These are phyloP conservation scores for Gossypium davidsonii DNA, from an alignment of 441 rosid species.

Conservation along the genomic window DNA sequence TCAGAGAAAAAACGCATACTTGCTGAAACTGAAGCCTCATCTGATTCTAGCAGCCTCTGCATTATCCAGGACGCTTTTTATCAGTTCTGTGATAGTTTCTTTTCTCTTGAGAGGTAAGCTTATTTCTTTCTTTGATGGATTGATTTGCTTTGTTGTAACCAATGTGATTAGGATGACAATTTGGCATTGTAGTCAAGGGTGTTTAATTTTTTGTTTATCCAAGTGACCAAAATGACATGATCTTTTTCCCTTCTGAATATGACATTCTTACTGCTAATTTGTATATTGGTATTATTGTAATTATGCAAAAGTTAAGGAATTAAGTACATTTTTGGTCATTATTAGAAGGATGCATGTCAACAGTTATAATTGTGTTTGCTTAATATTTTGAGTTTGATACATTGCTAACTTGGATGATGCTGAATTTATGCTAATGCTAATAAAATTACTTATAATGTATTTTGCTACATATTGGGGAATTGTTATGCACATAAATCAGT, in stretches of 20 bases:
- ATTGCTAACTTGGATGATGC: constrained; percentile 7
- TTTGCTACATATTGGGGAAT: not conserved
- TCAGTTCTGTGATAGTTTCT: constrained; percentile 47
- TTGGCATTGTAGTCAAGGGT: not conserved
- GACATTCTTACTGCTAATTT: not conserved
- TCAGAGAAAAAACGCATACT: constrained; percentile 49
- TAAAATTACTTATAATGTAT: not conserved
- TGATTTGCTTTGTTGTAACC: constrained; percentile 14
- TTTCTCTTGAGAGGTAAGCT: constrained; percentile 42
- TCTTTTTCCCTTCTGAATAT: constrained; percentile 1
- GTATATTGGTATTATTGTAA: not conserved
- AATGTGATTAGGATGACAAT: constrained; percentile 1
- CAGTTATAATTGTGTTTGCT: not conserved
- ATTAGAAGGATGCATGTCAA: not conserved
- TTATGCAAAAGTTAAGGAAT: not conserved
- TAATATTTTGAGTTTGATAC: constrained; percentile 6
- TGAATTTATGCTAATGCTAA: not conserved
- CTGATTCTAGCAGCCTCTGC: constrained; percentile 34
- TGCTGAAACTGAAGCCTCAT: constrained; percentile 36
- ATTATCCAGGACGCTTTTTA: constrained; percentile 52
- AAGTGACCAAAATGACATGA: not conserved
- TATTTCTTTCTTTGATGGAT: constrained; percentile 1
- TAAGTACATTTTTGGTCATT: not conserved
- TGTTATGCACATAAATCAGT: not conserved
- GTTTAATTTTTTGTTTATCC: constrained; percentile 2